phyloP scores from a whole-genome alignment of 2,329 filamentous ascomycete genomes.

The Geoglossum cookeanum region DNA sequence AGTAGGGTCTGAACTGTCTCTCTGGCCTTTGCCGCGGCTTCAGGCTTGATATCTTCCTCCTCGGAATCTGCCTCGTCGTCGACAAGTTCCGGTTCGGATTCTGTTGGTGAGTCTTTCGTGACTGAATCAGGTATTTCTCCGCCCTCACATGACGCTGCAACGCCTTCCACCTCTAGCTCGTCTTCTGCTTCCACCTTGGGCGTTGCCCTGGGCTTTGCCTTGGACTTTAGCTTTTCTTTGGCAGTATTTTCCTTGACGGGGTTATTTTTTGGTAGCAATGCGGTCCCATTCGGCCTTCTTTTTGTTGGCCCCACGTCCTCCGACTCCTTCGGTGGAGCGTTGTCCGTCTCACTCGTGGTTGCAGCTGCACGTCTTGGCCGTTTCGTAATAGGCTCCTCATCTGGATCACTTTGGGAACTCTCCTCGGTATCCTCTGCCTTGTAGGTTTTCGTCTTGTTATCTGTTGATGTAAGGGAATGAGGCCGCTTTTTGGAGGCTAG shows the following conservation, averaged over 20 bases:
- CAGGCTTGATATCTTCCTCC: conserved; percentile 46
- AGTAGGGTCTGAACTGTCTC: conserved; percentile 65
- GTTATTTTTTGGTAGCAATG: not conserved
- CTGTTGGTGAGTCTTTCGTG: conserved; percentile 1
- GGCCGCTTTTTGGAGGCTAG: not conserved
- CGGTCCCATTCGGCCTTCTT: not conserved
- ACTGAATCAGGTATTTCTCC: not conserved
- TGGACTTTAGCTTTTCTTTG: no score
- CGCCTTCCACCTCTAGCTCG: not conserved
- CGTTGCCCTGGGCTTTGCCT: not conserved
- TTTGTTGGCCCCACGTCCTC: conserved; percentile 2
- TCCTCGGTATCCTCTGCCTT: conserved; percentile 15
- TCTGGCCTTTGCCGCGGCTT: conserved; percentile 52
- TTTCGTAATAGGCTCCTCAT: conserved; percentile 43
- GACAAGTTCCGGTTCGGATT: conserved; percentile 13
- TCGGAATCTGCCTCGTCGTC: conserved; percentile 25
- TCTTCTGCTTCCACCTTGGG: conserved; percentile 4
- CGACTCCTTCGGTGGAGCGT: not conserved
- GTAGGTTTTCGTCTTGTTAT: conserved; percentile 3
- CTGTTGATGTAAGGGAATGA: not conserved
- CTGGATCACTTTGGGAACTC: conserved; percentile 27
- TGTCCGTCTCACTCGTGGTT: not conserved
- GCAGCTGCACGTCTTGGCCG: not conserved
- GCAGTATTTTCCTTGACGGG: not conserved
- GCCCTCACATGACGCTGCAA: not conserved